Conservation (phyloP, 345 rosid species). For the Acer yangbiense region DNA sequence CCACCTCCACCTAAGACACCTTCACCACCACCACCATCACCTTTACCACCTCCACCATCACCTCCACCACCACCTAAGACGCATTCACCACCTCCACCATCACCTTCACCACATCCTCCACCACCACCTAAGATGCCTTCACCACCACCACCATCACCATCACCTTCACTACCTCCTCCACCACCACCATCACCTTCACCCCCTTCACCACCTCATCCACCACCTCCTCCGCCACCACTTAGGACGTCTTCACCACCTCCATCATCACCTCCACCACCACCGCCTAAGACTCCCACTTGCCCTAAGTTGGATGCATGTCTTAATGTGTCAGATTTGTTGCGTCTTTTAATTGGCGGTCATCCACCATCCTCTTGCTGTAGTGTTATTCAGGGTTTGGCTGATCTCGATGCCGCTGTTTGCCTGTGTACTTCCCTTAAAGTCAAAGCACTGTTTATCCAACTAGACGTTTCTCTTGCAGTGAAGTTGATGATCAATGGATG, state of each 20-base stretch:
- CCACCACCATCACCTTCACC: too few species aligned
- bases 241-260: neutral
- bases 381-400: neutral
- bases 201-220: neutral
- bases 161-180: too few species aligned
- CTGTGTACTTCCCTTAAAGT: neutral
- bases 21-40: neutral
- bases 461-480: neutral
- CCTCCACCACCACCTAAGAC: neutral
- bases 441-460: neutral
- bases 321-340: neutral
- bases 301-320: neutral
- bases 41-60: neutral
- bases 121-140: too few species aligned
- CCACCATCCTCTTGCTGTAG: neutral
- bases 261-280: neutral
- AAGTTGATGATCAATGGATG: neutral
- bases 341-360: neutral
- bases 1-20: neutral
- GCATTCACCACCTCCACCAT: neutral
- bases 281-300: neutral
- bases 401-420: neutral
- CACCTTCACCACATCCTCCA: neutral
- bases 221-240: neutral
- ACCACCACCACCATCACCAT: too few species aligned